A percentile compares a stretch with the other conserved stretches of the same genome.
Evolutionary conservation across 1,284 basidiomycete species (phyloP).

Genomic region (Leccinum subfulvum): DNA sequence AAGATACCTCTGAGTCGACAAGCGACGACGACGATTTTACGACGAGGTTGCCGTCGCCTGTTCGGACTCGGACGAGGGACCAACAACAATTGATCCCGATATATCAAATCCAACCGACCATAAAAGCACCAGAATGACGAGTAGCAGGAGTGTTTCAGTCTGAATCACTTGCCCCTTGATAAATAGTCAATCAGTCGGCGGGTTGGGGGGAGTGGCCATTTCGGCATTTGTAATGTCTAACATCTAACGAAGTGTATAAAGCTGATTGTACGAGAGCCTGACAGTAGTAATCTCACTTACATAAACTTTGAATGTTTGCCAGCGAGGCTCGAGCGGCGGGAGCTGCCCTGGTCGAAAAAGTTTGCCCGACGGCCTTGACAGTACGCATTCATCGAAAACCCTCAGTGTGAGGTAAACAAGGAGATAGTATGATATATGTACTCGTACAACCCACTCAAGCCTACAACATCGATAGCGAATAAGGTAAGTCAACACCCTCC

Average conservation of each 20-base stretch:
- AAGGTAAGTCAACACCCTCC: conserved; percentile 1
- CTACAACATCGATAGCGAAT: conserved; percentile 15
- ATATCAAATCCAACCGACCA: neutral
- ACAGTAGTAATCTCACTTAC: neutral
- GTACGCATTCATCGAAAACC: neutral
- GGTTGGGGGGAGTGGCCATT: neutral
- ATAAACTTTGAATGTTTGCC: neutral
- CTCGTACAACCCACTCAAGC: conserved; percentile 17
- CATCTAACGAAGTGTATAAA: neutral
- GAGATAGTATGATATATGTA: neutral
- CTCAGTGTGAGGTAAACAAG: neutral
- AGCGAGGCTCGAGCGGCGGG: neutral
- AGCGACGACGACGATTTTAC: neutral
- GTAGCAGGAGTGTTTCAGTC: neutral
- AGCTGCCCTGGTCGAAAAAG: neutral
- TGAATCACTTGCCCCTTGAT: neutral
- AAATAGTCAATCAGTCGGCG: neutral
- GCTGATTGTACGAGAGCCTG: neutral
- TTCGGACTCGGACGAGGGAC: neutral
- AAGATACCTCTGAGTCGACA: neutral
- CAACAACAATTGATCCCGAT: neutral
- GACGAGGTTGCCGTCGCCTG: neutral
- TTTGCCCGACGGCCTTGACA: neutral
- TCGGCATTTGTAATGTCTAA: neutral
- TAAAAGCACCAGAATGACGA: neutral